Evolutionary conservation across 2,329 filamentous ascomycete genomes (phyloP), one percentile per base, ranked within the genome.

Genomic region (Aspergillus alliaceus): DNA sequence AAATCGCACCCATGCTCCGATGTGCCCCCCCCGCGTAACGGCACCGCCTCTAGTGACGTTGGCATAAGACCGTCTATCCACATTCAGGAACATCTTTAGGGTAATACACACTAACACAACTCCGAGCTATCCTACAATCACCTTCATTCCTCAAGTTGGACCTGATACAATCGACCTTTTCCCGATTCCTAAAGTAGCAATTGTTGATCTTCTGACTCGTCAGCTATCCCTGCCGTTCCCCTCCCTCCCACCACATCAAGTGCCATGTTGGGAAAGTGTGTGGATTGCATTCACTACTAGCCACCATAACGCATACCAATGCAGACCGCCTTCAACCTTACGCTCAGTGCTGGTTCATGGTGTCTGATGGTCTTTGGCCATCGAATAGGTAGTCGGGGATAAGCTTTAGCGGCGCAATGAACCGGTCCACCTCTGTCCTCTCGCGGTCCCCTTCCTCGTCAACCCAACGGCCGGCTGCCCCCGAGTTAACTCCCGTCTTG

Each of bases 401-500:
- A 67, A 68, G 62, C 65, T 71, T 69, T 59, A 64, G 70, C 64
- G 61, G 62, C 66, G 65, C 64, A 54, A 69, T 69, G 66, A 67
- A 59, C 63, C 64, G 67, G 66, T 64, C 59, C 66, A 67, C 64
- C 64, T 64, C 69, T 54, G 61, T 64, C 59, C 60, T 59, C 51
- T 61, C 66, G 52, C 61, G 69, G 56, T 69, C 68, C 48, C 66
- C 66, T 35, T 69, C 69, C 56, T 67, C 63, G 59, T 69, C 70
- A 54, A 66, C 67, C 48, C 70, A 75, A 62, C 70, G 69, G 59
- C 64, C 77, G 44, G 68, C 66, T 46, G 66, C 70, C 44, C n/a
- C 44, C 44, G 75, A 77, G 59, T 65, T 78, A 54, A 64, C 65
- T 9, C 74, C 76, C 25, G 62, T 72, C 20, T 67, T 79, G 52